Base-by-base conservation (phyloP, 2,329 filamentous ascomycete genomes). In the Thermothelomyces thermophilus region DNA sequence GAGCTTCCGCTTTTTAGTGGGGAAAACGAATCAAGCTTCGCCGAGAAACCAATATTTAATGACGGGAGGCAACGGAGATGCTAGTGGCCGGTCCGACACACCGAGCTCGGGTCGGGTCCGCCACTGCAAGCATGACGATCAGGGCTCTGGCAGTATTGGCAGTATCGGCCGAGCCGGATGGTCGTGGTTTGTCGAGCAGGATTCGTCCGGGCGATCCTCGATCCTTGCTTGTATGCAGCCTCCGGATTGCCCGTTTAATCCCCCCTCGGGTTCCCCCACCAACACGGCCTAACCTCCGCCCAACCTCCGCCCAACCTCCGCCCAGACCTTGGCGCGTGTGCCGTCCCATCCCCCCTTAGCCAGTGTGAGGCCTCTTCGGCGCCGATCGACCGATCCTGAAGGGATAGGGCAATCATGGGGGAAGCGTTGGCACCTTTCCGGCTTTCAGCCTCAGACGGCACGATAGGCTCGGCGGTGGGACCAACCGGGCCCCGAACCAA, bases 401-500 rank as follows among this genome's bases (percentile, higher is more conserved):
- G 20, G 11, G 3, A 33, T 34, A 30, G 28, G 47, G 19, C 40
- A 40, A 44, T 45, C 9, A 14, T 20, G 10, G 40, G n/a, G 33
- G 33, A 19, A 40, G 47, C 34, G 45, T 50, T 50, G 47, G 47
- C 47, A 20, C 28, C 24, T 5, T 5, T 26, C 24, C 24, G 24
- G 24, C 19, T 34, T 34, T 50, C 17, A 50, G 45, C 41, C 17
- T 41, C 47, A 50, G 40, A 50, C 47, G 28, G 26, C 10, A 39
- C 24, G 31, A 34, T 6, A 20, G 34, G 34, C 41, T 43, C 24
- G 31, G 47, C 41, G 35, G 47, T 33, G 41, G 47, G 33, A 41
- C 41, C 34, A 7, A 8, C 2, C 28, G 8, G 10, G 35, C 28
- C 17, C 13, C 26, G 7, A 30, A 8, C 9, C 7, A 24, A 17